phyloP scores from a whole-genome alignment of 2,329 filamentous ascomycete species.

The Cladorrhinum sp. region DNA sequence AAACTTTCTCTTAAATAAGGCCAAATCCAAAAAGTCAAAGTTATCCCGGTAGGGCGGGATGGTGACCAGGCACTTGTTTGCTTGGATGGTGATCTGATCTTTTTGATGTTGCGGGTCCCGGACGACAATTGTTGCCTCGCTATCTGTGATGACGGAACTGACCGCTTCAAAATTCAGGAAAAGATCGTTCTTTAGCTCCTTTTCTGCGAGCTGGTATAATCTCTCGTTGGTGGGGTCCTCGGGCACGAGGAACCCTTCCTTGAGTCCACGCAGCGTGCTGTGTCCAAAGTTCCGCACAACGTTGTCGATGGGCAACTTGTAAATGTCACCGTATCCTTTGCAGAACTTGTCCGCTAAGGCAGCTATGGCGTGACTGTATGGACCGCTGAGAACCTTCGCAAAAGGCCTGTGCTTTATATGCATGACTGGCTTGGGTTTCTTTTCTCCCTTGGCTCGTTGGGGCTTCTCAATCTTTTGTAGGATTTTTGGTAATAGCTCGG shows the following conservation, averaged over 20 bases:
- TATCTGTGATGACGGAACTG: background rate
- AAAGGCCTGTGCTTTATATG: background rate
- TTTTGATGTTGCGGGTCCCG: background rate
- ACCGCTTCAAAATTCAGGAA: background rate
- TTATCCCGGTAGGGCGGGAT: background rate
- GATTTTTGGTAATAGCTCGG: background rate
- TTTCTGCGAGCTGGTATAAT: background rate
- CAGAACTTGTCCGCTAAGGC: background rate
- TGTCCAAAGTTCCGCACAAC: background rate
- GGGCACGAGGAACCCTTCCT: background rate
- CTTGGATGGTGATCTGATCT: background rate
- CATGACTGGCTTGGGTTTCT: background rate
- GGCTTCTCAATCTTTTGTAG: background rate
- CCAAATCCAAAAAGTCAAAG: background rate
- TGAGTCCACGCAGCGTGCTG: background rate
- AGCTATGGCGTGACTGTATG: background rate
- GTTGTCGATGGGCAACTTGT: background rate
- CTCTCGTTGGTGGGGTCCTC: background rate
- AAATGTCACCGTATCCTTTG: background rate
- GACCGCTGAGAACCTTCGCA: background rate
- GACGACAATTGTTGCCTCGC: background rate
- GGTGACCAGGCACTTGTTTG: background rate
- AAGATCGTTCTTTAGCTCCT: background rate
- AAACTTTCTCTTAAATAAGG: background rate
- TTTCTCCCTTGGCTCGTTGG: background rate